These are phyloP conservation scores for Scleromitrula shiraiana DNA, from an alignment of 2,329 filamentous ascomycete genomes.

Conservation along the genomic window DNA sequence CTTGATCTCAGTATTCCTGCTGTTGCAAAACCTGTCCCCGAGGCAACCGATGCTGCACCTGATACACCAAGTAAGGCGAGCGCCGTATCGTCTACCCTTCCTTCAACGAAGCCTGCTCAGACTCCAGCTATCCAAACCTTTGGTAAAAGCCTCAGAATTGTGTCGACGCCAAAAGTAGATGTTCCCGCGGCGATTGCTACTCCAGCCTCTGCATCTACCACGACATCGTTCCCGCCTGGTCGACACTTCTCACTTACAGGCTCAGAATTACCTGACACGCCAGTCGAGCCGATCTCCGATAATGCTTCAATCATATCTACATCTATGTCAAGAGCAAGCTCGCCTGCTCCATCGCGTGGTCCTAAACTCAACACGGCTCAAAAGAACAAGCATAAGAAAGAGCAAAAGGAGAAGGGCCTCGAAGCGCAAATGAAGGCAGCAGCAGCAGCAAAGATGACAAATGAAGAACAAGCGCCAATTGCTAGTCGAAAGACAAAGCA, in stretches of 20 bases:
- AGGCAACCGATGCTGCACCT: conserved; percentile 21
- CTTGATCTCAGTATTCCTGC: conserved; percentile 37
- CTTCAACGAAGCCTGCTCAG: conserved; percentile 43
- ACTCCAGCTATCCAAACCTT: conserved; percentile 37
- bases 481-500: conserved; percentile 77
- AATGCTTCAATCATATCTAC: conserved; percentile 66
- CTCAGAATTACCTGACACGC: conserved; percentile 57
- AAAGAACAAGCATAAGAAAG: conserved; percentile 67
- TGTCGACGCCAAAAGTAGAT: conserved; percentile 59
- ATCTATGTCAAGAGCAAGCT: conserved; percentile 64
- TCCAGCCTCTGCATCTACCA: conserved; percentile 29
- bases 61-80: conserved; percentile 17
- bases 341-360: conserved; percentile 56
- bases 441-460: conserved; percentile 33
- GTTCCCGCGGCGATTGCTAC: conserved; percentile 31
- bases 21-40: conserved; percentile 35
- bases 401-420: conserved; percentile 52
- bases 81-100: conserved; percentile 36
- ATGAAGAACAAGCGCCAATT: conserved; percentile 58
- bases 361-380: conserved; percentile 62
- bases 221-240: conserved; percentile 36
- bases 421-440: conserved; percentile 46
- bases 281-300: conserved; percentile 71
- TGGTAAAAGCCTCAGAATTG: conserved; percentile 61
- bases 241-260: conserved; percentile 42